Conservation (phyloP, 768 basidiomycete species). For the Tricholoma terreum region DNA sequence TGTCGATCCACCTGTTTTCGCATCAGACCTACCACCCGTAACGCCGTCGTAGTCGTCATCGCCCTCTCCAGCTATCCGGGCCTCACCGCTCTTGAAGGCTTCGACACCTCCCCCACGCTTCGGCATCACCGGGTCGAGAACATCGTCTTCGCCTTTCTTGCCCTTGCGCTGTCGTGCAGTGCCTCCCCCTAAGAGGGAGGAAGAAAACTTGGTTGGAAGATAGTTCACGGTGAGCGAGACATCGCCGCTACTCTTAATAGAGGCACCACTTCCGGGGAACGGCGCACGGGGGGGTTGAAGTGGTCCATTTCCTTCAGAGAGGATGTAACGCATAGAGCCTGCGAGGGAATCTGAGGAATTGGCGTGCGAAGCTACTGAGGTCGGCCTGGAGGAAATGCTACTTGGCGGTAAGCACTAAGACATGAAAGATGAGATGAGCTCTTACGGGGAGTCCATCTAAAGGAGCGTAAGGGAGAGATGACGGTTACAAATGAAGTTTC, state of each 20-base stretch:
- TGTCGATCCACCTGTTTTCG: conserved; percentile 30
- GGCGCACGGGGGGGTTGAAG: conserved; percentile 40
- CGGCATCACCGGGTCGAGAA: conserved; percentile 37
- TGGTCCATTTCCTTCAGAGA: conserved; percentile 27
- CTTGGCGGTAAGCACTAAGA: not conserved
- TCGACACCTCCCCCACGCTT: conserved; percentile 64
- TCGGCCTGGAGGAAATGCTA: conserved; percentile 26
- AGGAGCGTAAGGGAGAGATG: not conserved
- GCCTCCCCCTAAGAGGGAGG: conserved; percentile 35
- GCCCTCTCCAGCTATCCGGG: conserved; percentile 38
- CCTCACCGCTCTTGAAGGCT: conserved; percentile 44
- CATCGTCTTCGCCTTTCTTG: conserved; percentile 13
- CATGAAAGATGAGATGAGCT: conserved; percentile 9
- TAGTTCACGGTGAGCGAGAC: conserved; percentile 48
- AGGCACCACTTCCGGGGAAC: conserved; percentile 21
- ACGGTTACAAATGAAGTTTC: not conserved
- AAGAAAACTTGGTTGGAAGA: conserved; percentile 62
- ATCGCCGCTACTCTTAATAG: conserved; percentile 12
- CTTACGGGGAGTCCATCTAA: conserved; percentile 18
- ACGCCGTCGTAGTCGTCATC: conserved; percentile 44
- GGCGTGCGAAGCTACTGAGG: conserved; percentile 35
- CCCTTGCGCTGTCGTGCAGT: conserved; percentile 26
- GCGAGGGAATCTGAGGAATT: conserved; percentile 46
- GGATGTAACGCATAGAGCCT: conserved; percentile 47
- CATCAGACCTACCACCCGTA: conserved; percentile 13